Evolutionary conservation across 2,329 filamentous ascomycete species (phyloP).

Genomic region (Fulvia fulva): DNA sequence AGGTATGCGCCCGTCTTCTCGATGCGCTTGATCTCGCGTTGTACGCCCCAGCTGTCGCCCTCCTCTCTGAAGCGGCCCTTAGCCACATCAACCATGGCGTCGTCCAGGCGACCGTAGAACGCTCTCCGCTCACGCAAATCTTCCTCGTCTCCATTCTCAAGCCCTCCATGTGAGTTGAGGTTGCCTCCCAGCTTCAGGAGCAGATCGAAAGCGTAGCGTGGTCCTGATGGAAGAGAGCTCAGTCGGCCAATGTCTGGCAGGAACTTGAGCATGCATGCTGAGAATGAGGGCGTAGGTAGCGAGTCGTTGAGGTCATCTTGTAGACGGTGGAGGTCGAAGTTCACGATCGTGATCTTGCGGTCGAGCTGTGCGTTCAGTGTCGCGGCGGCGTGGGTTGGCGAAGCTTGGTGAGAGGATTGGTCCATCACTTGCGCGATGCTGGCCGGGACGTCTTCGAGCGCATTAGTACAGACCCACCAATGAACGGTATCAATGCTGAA

Average conservation of each 20-base stretch:
- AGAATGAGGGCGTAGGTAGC: conserved; percentile 51
- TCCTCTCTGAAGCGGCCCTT: conserved; percentile 46
- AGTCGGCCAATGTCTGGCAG: conserved; percentile 51
- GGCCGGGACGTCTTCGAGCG: conserved; percentile 46
- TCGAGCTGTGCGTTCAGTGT: conserved; percentile 55
- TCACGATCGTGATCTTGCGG: conserved; percentile 56
- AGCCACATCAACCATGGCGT: conserved; percentile 52
- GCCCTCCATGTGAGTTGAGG: conserved; percentile 52
- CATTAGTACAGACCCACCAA: conserved; percentile 2
- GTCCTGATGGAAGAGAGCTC: conserved; percentile 44
- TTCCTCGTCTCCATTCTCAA: conserved; percentile 46
- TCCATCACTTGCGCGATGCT: conserved; percentile 53
- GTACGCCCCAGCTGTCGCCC: conserved; percentile 50
- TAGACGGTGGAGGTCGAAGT: conserved; percentile 54
- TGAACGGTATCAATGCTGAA: not conserved
- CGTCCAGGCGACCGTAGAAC: conserved; percentile 49
- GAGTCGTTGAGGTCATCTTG: conserved; percentile 55
- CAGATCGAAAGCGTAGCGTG: conserved; percentile 51
- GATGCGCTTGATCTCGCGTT: conserved; percentile 52
- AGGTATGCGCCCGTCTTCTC: conserved; percentile 54
- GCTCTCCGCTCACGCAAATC: conserved; percentile 47
- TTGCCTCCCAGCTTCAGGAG: conserved; percentile 54
- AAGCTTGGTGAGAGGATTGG: conserved; percentile 36
- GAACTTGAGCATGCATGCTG: conserved; percentile 53
- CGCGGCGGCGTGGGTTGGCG: conserved; percentile 44